A percentile compares a stretch with the other conserved stretches of the same genome.
Conservation (phyloP, 2,329 filamentous ascomycete species). For the Exserohilum rostratum region DNA sequence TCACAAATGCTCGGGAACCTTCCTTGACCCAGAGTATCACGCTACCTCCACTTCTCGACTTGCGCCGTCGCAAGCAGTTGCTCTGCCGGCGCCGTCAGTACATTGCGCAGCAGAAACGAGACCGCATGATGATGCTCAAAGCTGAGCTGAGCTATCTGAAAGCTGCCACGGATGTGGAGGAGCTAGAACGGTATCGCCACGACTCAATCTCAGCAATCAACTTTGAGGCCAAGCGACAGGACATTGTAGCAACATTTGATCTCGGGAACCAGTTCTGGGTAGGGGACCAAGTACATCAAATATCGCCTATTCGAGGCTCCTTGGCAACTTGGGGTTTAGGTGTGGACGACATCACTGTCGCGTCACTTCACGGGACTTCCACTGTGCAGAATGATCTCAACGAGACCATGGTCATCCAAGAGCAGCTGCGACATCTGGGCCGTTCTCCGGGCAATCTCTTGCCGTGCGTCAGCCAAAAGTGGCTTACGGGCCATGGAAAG, state of each 20-base stretch:
- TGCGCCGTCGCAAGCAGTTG: slow-evolving; percentile 92
- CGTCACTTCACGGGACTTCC: slow-evolving; percentile 98
- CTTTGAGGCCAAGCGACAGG: no score
- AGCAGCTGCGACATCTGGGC: slow-evolving; percentile 93
- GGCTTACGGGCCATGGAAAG: slow-evolving; percentile 97
- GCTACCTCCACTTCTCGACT: no score
- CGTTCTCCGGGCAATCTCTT: slow-evolving; percentile 96
- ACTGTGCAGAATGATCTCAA: slow-evolving; percentile 99
- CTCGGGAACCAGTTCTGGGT: slow-evolving; percentile 99
- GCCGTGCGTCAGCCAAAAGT: slow-evolving; percentile 98
- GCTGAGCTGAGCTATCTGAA: no score
- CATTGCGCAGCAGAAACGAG: no score
- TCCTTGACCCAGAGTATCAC: no score
- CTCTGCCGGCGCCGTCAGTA: no score
- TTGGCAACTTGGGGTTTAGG: slow-evolving; percentile 98
- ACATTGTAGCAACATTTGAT: no score
- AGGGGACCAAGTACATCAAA: slow-evolving; percentile 73
- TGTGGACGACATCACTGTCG: slow-evolving; percentile 91
- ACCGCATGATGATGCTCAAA: no score
- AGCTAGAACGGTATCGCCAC: no score
- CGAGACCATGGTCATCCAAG: slow-evolving; percentile 94
- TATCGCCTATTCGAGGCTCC: slow-evolving; percentile 92
- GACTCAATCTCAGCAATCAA: no score
- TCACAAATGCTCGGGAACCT: slow-evolving; percentile 95
- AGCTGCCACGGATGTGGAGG: no score